Conservation (phyloP, 495 filamentous ascomycete genomes). For the Chlorociboria aeruginascens region DNA sequence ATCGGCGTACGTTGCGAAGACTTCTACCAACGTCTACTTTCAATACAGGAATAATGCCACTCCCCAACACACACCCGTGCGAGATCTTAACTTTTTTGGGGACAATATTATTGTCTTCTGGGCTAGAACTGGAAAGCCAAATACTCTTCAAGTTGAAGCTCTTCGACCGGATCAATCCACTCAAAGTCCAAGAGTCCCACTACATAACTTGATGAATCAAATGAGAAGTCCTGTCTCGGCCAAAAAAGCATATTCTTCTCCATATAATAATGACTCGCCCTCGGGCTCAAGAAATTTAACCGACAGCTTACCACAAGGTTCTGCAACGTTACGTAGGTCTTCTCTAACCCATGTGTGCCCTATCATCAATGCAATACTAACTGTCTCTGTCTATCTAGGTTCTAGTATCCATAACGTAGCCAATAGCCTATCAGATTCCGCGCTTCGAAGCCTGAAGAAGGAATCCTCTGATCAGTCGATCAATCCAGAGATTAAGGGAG, state of each 20-base stretch:
- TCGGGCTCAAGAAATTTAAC: too few species aligned
- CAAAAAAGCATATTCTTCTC: neutral
- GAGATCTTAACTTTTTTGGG: neutral
- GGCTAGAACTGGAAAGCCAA: conserved; percentile 8
- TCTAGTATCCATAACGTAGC: too few species aligned
- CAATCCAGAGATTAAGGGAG: neutral
- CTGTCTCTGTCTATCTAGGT: too few species aligned
- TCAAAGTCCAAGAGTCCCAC: neutral
- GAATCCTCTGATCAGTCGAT: neutral
- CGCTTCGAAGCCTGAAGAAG: too few species aligned
- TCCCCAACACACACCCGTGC: conserved; percentile 1
- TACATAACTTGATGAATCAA: neutral
- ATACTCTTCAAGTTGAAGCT: neutral
- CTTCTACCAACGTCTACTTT: neutral
- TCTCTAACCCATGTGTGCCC: too few species aligned
- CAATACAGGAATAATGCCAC: conserved; percentile 2
- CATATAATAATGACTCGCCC: neutral
- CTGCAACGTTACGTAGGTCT: too few species aligned
- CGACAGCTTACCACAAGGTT: too few species aligned
- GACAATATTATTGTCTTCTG: conserved; percentile 15
- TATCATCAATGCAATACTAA: too few species aligned
- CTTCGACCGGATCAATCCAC: neutral
- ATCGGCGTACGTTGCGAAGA: too few species aligned
- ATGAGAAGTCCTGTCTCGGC: neutral
- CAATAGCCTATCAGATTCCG: too few species aligned